Evolutionary conservation across 768 basidiomycete species (phyloP).

Genomic region (Mycena rosella): DNA sequence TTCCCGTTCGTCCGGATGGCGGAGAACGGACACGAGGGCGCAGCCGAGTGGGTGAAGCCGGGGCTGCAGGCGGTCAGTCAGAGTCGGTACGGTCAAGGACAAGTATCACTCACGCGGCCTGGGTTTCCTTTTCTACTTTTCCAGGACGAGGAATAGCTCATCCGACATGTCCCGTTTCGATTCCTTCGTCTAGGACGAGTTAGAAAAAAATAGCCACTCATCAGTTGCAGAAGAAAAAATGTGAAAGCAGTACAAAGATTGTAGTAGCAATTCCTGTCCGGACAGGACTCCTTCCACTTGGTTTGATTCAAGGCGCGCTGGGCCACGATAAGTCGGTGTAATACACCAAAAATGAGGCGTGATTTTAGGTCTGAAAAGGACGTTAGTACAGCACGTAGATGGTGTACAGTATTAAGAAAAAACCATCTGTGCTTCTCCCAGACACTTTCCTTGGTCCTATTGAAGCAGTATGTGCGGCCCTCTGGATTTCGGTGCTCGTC

Average conservation of each 20-base stretch:
- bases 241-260: slow-evolving; percentile 64
- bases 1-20: slow-evolving; percentile 62
- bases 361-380: slow-evolving; percentile 80
- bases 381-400: slow-evolving; percentile 19
- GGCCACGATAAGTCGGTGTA: slow-evolving; percentile 35
- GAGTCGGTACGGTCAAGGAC: slow-evolving; percentile 5
- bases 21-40: slow-evolving; percentile 65
- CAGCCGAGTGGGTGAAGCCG: slow-evolving; percentile 59
- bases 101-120: slow-evolving; percentile 37
- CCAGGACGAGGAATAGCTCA: slow-evolving; percentile 86
- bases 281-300: slow-evolving; percentile 97
- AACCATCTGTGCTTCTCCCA: slow-evolving; percentile 99
- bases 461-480: slow-evolving; percentile 99
- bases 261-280: slow-evolving; percentile 91
- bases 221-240: background rate
- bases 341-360: slow-evolving; percentile 67
- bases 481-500: slow-evolving; percentile 98
- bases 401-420: slow-evolving; percentile 39
- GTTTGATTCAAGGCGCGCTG: slow-evolving; percentile 91
- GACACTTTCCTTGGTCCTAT: slow-evolving; percentile 89
- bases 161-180: slow-evolving; percentile 99
- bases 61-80: slow-evolving; percentile 36
- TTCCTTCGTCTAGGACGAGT: slow-evolving; percentile 89
- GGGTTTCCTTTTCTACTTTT: slow-evolving; percentile 84
- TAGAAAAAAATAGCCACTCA: too few relatives aligned